Evolutionary conservation across 495 filamentous ascomycete genomes (phyloP).

Genomic region (Lasiosphaeriaceae sp.): DNA sequence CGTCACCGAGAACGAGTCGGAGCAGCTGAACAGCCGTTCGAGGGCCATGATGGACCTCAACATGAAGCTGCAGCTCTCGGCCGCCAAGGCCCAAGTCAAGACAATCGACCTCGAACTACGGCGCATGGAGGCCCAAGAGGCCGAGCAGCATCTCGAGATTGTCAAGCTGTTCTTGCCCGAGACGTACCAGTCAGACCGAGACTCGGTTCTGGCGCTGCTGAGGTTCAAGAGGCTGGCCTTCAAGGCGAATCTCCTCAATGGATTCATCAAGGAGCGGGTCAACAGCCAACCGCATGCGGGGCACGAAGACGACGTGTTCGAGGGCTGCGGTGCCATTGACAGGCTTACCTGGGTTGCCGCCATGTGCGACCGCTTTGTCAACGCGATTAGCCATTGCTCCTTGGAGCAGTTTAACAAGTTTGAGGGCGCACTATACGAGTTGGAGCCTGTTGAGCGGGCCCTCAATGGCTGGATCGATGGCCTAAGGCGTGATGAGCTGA

Average conservation of each 20-base stretch:
- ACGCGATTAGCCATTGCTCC: conserved; percentile 68
- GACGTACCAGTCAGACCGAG: conserved; percentile 69
- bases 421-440: conserved; percentile 75
- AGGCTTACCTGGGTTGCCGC: conserved; percentile 79
- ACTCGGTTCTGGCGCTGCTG: conserved; percentile 80
- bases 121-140: conserved; percentile 86
- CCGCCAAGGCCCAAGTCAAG: conserved; percentile 85
- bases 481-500: conserved; percentile 79
- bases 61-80: conserved; percentile 83
- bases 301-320: conserved; percentile 69
- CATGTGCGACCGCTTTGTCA: conserved; percentile 81
- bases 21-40: conserved; percentile 78
- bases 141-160: conserved; percentile 80
- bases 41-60: conserved; percentile 95
- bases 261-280: conserved; percentile 73
- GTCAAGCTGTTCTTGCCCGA: conserved; percentile 86
- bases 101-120: conserved; percentile 87
- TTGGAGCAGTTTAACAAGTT: conserved; percentile 71
- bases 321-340: conserved; percentile 74
- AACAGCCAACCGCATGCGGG: conserved; percentile 50
- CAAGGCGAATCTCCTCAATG: conserved; percentile 77
- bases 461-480: conserved; percentile 86
- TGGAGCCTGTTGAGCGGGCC: conserved; percentile 88
- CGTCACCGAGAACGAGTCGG: conserved; percentile 86
- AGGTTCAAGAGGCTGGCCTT: conserved; percentile 84